A percentile compares a stretch with the other conserved stretches of the same genome.
These are phyloP conservation scores for Tuber indicum DNA, from an alignment of 495 filamentous ascomycete species.

Conservation along the genomic window DNA sequence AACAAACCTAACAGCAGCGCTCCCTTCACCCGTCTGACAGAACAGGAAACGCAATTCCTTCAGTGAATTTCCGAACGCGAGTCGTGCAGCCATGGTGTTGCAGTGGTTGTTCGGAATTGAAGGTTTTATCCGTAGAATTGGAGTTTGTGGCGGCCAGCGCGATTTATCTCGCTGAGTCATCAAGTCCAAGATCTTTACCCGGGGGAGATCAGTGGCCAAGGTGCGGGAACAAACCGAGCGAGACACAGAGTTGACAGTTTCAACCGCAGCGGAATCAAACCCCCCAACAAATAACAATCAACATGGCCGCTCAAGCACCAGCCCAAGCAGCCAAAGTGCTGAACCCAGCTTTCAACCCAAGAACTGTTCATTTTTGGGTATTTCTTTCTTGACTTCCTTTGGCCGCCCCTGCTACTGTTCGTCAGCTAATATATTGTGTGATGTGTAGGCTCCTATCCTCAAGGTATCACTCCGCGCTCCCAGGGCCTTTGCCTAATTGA, in stretches of 20 bases:
- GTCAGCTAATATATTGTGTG: constrained; percentile 10
- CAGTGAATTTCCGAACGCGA: constrained; percentile 75
- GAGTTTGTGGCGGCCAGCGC: background rate
- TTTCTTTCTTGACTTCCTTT: constrained; percentile 33
- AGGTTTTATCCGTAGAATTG: background rate
- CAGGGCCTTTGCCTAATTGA: background rate
- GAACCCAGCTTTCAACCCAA: constrained; percentile 46
- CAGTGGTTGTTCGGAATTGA: constrained; percentile 15
- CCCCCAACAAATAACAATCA: background rate
- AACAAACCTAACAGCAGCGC: constrained; percentile 71
- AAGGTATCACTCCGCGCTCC: constrained; percentile 56
- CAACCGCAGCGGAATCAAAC: background rate
- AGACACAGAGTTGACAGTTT: background rate
- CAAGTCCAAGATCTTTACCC: background rate
- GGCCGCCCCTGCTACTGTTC: background rate
- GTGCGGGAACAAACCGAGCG: background rate
- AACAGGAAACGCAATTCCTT: constrained; percentile 97
- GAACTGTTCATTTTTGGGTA: constrained; percentile 98
- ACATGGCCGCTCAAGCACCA: constrained; percentile 38
- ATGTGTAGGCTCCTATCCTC: constrained; percentile 73
- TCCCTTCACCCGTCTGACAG: constrained; percentile 86
- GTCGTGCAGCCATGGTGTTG: constrained; percentile 75
- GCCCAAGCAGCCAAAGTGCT: constrained; percentile 38
- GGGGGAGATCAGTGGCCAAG: background rate
- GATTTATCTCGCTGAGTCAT: background rate